phyloP scores from a whole-genome alignment of 768 basidiomycete genomes.

The Pseudohyphozyma bogoriensis region DNA sequence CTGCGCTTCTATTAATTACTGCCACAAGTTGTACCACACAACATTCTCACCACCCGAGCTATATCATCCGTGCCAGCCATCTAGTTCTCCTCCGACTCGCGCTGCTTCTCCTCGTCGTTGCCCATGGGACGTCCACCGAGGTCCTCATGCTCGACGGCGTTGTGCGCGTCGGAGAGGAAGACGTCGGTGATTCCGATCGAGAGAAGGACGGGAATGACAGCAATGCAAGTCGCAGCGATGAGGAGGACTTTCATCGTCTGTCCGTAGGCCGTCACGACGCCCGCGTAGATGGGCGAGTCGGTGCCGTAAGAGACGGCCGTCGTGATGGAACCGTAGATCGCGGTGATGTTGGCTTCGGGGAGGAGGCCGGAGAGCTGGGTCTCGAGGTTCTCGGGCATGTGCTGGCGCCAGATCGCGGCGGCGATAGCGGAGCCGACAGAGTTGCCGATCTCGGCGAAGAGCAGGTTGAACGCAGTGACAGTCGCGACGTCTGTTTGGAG shows the following conservation, averaged over 20 bases:
- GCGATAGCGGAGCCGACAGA: constrained; percentile 39
- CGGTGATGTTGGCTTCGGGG: constrained; percentile 32
- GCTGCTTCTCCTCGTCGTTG: too few relatives aligned
- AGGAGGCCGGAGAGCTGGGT: constrained; percentile 48
- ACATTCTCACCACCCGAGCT: too few relatives aligned
- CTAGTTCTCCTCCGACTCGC: too few relatives aligned
- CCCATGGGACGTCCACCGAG: constrained; percentile 6
- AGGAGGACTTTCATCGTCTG: constrained; percentile 43
- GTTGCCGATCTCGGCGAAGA: constrained; percentile 40
- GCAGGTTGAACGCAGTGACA: constrained; percentile 37
- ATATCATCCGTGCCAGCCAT: too few relatives aligned
- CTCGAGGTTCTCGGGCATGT: constrained; percentile 55
- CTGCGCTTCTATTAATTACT: too few relatives aligned
- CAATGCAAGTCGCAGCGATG: constrained; percentile 47
- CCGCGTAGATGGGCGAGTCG: constrained; percentile 51
- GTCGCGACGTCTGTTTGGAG: constrained; percentile 35
- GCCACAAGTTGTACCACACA: too few relatives aligned
- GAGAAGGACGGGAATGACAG: constrained; percentile 52
- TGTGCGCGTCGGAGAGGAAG: constrained; percentile 60
- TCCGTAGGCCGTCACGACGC: constrained; percentile 44
- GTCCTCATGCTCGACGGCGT: constrained; percentile 51
- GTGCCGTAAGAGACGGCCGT: constrained; percentile 42
- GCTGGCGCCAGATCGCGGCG: constrained; percentile 13
- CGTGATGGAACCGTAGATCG: constrained; percentile 39
- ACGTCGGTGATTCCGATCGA: constrained; percentile 56